Base-by-base conservation (phyloP, 257 asterid genomes). In the Vinca minor region DNA sequence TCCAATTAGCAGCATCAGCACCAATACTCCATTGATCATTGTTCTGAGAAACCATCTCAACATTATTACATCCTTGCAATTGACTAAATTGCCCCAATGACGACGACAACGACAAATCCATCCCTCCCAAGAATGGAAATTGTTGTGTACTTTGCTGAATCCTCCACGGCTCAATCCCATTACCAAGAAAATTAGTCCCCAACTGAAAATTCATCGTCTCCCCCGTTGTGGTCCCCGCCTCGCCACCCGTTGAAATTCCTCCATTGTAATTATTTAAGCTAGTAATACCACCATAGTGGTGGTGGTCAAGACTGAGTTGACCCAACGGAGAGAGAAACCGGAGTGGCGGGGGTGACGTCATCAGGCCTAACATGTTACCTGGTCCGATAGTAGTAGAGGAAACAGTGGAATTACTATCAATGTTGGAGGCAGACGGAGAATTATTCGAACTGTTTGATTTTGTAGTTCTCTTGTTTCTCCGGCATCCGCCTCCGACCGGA, bases 401-500 rank as follows among this genome's bases (percentile, higher is more conserved):
- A 56, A 67, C 69, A 25, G 96, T 72, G 4, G 97, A 77, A 71
- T 38, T 38, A 38, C 76, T 76, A 3, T 91, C 75, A 65, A 74
- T 59, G 1, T 75, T 59, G 1, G 75, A 79, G 86, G 66, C 77
- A 67, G 23, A 80, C 88, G 38, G 85, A 23, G 96, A 86, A 49
- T 86, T 90, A 1, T 34, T 34, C 4, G 96, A 82, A 55, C 61
- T 74, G 23, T 79, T 70, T 48, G 87, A 69, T 67, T 82, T 87
- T 15, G 79, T n/a, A n/a, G n/a, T 86, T 54, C 94, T 69, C 59
- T 88, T 91, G 81, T 91, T 91, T 29, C 95, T 70, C 67, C 98
- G 70, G 65, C 91, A 91, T 21, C 96, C 95, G 18, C 98, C 98
- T 0, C 98, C 98, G 0, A 91, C 95, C 0, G 98, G 98, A 8